A percentile compares a stretch with the other conserved stretches of the same genome.
Evolutionary conservation across 768 basidiomycete genomes (phyloP).

Genomic region (Russula earlei): DNA sequence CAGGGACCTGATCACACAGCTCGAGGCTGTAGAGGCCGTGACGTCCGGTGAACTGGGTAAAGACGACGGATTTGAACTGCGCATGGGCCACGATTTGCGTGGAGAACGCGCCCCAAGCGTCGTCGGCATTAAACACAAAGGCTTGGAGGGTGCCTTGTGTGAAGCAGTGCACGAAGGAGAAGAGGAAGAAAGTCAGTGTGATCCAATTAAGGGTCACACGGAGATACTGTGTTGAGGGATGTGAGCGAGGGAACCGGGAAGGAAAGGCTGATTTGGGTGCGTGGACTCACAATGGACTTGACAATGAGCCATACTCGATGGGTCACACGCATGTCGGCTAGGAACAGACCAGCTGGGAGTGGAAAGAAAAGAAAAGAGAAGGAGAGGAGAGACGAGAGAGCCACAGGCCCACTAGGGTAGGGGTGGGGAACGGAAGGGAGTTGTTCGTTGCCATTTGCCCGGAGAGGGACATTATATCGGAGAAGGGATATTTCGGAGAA

Average conservation of each 20-base stretch:
- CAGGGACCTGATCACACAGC: slow-evolving; percentile 40
- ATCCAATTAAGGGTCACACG: slow-evolving; percentile 27
- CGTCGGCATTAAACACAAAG: slow-evolving; percentile 38
- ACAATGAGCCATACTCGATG: neutral
- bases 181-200: slow-evolving; percentile 38
- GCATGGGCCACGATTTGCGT: slow-evolving; percentile 31
- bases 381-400: neutral
- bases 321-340: neutral
- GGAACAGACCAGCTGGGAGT: slow-evolving; percentile 10
- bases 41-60: slow-evolving; percentile 24
- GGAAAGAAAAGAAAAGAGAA: neutral
- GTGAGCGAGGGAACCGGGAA: neutral
- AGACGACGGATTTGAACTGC: slow-evolving; percentile 29
- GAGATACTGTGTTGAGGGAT: slow-evolving; percentile 21
- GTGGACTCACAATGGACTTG: slow-evolving; percentile 3
- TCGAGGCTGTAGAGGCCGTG: slow-evolving; percentile 26
- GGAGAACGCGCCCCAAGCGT: slow-evolving; percentile 31
- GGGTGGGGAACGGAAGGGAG: neutral
- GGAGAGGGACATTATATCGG: neutral
- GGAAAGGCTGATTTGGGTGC: no score
- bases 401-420: neutral
- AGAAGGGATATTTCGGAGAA: no score
- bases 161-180: slow-evolving; percentile 42
- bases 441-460: neutral
- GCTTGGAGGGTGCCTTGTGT: slow-evolving; percentile 44